Evolutionary conservation across 441 rosid species (phyloP).

Genomic region (Codiaeum variegatum): DNA sequence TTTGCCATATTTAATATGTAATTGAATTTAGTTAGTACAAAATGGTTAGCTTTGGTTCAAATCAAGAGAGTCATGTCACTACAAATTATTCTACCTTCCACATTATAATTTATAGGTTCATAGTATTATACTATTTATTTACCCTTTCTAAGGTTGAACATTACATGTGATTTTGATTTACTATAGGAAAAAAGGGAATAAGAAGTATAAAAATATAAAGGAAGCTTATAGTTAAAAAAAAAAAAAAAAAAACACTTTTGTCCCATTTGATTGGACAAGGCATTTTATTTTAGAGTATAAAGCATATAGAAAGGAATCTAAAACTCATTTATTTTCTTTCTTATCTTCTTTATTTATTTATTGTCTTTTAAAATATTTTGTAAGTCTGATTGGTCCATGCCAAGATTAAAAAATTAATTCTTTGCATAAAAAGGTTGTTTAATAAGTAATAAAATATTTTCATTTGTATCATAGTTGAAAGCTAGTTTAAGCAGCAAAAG

Average conservation of each 20-base stretch:
- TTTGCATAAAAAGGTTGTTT: not conserved
- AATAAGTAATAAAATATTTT: not conserved
- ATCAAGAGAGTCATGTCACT: not conserved
- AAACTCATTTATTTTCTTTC: not conserved
- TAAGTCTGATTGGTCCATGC: slow-evolving; percentile 4
- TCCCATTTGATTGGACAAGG: slow-evolving; percentile 10
- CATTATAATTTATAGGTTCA: not conserved
- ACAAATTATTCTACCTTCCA: slow-evolving; percentile 3
- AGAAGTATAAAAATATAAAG: not conserved
- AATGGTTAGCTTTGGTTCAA: not conserved
- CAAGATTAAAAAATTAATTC: slow-evolving; percentile 1
- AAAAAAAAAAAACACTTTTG: too few species aligned
- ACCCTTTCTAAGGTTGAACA: not conserved
- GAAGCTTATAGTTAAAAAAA: not conserved
- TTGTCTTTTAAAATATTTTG: not conserved
- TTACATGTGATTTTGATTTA: not conserved
- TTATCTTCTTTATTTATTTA: not conserved
- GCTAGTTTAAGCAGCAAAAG: too few species aligned
- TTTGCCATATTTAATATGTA: too few species aligned
- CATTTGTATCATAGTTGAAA: slow-evolving; percentile 8
- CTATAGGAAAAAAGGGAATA: not conserved
- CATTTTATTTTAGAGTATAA: not conserved
- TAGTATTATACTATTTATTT: not conserved
- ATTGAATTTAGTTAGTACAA: not conserved
- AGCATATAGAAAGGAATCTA: slow-evolving; percentile 19